These are phyloP conservation scores for Eimeria brunetti DNA, from an alignment of 169 alveolate species.

Conservation along the genomic window DNA sequence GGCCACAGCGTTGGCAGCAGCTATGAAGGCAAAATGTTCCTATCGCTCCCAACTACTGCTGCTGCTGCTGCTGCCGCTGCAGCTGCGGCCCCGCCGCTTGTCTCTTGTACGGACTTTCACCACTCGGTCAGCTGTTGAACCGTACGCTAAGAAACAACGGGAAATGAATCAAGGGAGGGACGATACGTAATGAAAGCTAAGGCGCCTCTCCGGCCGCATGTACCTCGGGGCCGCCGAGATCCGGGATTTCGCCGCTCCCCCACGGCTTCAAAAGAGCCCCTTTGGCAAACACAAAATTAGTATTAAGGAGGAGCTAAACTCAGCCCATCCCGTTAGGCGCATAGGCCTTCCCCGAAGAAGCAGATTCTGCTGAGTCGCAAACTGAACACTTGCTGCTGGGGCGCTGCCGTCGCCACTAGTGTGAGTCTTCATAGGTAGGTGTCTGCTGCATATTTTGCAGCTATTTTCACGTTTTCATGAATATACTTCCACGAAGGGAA, in stretches of 20 bases:
- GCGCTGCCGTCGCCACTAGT: constrained; percentile 25
- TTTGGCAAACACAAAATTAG: not conserved
- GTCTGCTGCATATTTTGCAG: constrained; percentile 21
- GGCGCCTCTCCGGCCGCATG: constrained; percentile 43
- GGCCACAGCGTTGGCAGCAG: not conserved
- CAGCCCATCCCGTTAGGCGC: not conserved
- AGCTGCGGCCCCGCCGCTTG: constrained; percentile 41
- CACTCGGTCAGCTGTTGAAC: not conserved
- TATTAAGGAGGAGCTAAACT: not conserved
- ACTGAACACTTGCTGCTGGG: not conserved
- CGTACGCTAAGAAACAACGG: not conserved
- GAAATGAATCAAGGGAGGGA: not conserved
- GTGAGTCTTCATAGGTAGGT: constrained; percentile 22
- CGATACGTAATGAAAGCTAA: not conserved
- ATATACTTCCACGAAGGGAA: constrained; percentile 4
- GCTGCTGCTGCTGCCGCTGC: constrained; percentile 21
- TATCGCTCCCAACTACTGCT: not conserved
- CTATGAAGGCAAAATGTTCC: not conserved
- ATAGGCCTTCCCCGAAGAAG: not conserved
- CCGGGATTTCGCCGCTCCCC: constrained; percentile 35
- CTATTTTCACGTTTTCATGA: not conserved
- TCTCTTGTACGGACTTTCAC: not conserved
- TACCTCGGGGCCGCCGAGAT: not conserved
- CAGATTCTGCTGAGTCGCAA: not conserved
- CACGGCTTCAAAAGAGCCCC: not conserved